A percentile compares a stretch with the other conserved stretches of the same genome.
Evolutionary conservation across 495 filamentous ascomycete species (phyloP).

Genomic region (Trichoderma gamsii): DNA sequence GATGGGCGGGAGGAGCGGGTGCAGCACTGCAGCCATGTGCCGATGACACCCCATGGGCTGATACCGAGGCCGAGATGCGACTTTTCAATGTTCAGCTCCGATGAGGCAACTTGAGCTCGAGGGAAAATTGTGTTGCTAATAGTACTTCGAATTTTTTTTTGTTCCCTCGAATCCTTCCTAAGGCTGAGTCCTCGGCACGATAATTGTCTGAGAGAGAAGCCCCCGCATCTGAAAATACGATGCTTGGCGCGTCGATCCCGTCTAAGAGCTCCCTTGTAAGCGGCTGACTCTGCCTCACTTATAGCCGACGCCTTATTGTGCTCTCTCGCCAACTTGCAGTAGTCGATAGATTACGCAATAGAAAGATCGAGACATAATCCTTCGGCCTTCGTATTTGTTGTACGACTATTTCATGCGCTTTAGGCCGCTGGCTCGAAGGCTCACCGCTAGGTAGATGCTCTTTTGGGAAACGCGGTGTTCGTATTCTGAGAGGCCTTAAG

Average conservation of each 20-base stretch:
- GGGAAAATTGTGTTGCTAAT: no score
- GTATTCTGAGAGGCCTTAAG: constrained; percentile 5
- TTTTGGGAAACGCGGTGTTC: not conserved
- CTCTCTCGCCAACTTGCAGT: not conserved
- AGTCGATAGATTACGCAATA: not conserved
- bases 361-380: not conserved
- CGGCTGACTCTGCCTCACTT: not conserved
- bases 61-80: not conserved
- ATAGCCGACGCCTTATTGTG: not conserved
- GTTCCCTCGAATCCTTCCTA: not conserved
- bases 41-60: not conserved
- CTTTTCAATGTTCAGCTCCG: not conserved
- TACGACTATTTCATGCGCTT: not conserved
- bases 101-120: not conserved
- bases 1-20: not conserved
- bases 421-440: not conserved
- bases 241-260: constrained; percentile 11
- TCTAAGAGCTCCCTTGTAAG: not conserved
- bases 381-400: not conserved
- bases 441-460: not conserved
- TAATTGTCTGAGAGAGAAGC: not conserved
- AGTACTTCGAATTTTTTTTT: no score
- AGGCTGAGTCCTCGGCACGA: not conserved
- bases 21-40: not conserved
- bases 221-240: constrained; percentile 11